Percentiles rank a stretch among this genome's conserved stretches.
phyloP scores from a whole-genome alignment of 495 filamentous ascomycete genomes.

The Hypoxylon lienhwacheense region DNA sequence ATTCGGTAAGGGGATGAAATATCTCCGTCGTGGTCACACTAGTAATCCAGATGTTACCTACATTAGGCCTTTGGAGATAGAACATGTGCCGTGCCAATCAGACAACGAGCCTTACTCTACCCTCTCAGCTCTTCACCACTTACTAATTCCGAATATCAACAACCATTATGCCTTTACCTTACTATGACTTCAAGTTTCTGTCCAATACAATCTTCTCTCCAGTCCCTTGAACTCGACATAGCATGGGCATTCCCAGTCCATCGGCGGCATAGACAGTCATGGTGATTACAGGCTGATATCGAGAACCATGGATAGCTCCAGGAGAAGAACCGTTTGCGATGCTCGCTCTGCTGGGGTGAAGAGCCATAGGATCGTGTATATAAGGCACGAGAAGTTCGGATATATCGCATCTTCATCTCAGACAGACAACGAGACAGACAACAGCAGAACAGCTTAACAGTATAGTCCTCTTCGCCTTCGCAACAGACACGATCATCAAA shows the following conservation, averaged over 20 bases:
- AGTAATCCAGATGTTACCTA: constrained; percentile 29
- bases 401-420: too few species aligned
- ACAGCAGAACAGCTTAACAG: too few species aligned
- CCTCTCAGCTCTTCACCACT: constrained; percentile 21
- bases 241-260: neutral
- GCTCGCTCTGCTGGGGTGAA: neutral
- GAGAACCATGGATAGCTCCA: neutral
- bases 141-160: constrained; percentile 9
- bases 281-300: neutral
- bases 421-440: too few species aligned
- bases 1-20: constrained; percentile 17
- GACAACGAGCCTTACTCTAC: constrained; percentile 16
- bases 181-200: constrained; percentile 18
- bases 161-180: constrained; percentile 12
- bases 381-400: too few species aligned
- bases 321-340: neutral
- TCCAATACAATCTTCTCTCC: constrained; percentile 13
- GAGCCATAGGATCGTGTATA: too few species aligned
- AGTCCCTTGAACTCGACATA: neutral
- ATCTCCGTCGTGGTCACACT: constrained; percentile 11
- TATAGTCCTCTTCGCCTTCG: too few species aligned
- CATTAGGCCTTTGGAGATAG: constrained; percentile 17
- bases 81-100: constrained; percentile 28
- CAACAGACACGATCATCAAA: constrained; percentile 7
- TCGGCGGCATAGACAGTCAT: neutral